Percentiles rank a stretch among this genome's conserved stretches.
Evolutionary conservation across 73 alveolate species (phyloP).

Genomic region (Durusdinium trenchii): DNA sequence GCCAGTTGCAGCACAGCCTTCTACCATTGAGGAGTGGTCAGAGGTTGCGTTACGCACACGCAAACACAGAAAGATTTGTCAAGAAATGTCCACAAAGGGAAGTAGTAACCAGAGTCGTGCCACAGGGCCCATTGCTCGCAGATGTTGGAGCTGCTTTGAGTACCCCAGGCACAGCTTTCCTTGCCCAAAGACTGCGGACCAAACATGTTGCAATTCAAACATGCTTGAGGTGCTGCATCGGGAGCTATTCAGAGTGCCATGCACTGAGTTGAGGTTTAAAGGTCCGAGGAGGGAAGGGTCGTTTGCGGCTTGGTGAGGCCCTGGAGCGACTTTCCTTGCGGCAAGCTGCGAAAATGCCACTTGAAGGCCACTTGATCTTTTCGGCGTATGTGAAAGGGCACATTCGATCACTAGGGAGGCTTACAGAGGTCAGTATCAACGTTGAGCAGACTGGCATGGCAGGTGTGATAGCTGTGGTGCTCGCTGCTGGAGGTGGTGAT

Average conservation of each 20-base stretch:
- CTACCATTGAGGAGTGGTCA: too few species aligned
- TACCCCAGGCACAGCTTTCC: not conserved
- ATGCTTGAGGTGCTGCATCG: not conserved
- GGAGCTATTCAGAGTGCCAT: slow-evolving; percentile 10
- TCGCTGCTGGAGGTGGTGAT: slow-evolving; percentile 27
- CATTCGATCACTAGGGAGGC: not conserved
- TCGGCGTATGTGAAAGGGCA: not conserved
- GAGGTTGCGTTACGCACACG: too few species aligned
- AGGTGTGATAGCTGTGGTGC: slow-evolving; percentile 26
- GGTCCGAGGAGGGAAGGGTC: too few species aligned
- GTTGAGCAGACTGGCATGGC: not conserved
- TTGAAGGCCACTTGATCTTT: slow-evolving; percentile 15
- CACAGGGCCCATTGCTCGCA: slow-evolving; percentile 60
- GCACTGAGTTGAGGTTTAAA: too few species aligned
- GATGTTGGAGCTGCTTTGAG: slow-evolving; percentile 62
- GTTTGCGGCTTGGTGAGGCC: not conserved
- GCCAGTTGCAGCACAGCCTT: too few species aligned
- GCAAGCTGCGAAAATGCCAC: slow-evolving; percentile 59
- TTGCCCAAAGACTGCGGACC: not conserved
- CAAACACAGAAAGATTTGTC: too few species aligned
- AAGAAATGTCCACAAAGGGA: too few species aligned
- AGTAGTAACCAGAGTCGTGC: not conserved
- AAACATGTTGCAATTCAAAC: too few species aligned
- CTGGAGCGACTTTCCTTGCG: slow-evolving; percentile 44
- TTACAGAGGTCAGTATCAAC: not conserved